Percentiles rank a stretch among this genome's conserved stretches.
Conservation (phyloP, 495 filamentous ascomycete species). For the Astrothelium macrocarpum region DNA sequence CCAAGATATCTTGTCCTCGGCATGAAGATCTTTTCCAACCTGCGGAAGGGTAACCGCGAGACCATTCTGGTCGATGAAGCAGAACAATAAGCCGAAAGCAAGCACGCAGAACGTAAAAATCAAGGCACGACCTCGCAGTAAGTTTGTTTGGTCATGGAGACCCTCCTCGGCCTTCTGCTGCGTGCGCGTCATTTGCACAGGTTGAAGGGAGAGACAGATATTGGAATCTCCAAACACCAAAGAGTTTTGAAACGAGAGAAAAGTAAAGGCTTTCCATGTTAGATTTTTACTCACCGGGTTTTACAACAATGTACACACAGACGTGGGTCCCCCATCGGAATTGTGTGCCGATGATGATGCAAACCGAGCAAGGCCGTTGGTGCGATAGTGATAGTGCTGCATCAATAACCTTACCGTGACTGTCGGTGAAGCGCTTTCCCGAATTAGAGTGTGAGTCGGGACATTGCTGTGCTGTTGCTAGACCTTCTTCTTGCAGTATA, state of each 20-base stretch:
- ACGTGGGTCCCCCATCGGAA: not conserved
- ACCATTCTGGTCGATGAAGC: slow-evolving; percentile 54
- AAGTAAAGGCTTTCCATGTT: not conserved
- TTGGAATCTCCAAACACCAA: not conserved
- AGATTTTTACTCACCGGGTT: not conserved
- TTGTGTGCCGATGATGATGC: not conserved
- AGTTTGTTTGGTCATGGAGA: slow-evolving; percentile 42
- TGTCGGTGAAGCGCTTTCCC: too few relatives aligned
- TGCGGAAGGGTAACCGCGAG: slow-evolving; percentile 52
- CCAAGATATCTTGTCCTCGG: slow-evolving; percentile 54
- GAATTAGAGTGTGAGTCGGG: too few relatives aligned
- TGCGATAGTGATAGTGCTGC: not conserved
- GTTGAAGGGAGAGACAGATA: too few relatives aligned
- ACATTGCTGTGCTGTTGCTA: too few relatives aligned
- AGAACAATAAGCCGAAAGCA: slow-evolving; percentile 45
- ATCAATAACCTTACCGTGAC: not conserved
- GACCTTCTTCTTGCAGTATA: too few relatives aligned
- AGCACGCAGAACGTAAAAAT: slow-evolving; percentile 49
- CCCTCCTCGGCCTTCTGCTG: slow-evolving; percentile 17
- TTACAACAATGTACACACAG: not conserved
- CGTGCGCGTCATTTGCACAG: not conserved
- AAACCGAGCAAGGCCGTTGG: not conserved
- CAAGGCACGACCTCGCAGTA: slow-evolving; percentile 46
- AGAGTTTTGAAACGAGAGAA: not conserved
- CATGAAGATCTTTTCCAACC: slow-evolving; percentile 49